phyloP scores from a whole-genome alignment of 805 yeast genomes.

The Yarrowia bubula region DNA sequence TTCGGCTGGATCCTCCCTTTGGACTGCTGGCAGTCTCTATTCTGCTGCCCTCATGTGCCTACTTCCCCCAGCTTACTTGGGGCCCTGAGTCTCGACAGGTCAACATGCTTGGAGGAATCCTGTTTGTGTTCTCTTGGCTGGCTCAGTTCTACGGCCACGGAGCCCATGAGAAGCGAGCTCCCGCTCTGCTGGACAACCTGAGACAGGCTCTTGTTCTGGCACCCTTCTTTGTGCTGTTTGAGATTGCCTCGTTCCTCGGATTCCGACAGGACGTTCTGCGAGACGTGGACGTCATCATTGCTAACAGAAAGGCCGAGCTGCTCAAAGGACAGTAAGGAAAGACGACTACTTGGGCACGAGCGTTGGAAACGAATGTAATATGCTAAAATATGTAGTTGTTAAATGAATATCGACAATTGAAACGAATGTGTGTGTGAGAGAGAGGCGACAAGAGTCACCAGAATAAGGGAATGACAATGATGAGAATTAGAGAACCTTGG shows the following conservation, averaged over 20 bases:
- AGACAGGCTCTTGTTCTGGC: slow-evolving; percentile 86
- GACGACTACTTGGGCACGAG: neutral
- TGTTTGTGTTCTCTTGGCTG: slow-evolving; percentile 66
- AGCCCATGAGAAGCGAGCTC: slow-evolving; percentile 73
- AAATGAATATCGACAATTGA: neutral
- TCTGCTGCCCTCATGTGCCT: slow-evolving; percentile 38
- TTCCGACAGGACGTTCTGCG: slow-evolving; percentile 51
- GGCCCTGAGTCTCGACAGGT: slow-evolving; percentile 35
- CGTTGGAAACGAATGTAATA: slow-evolving; percentile 5
- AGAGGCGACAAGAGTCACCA: neutral
- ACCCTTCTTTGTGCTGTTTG: slow-evolving; percentile 84
- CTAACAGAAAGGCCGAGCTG: slow-evolving; percentile 36
- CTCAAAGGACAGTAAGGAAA: slow-evolving; percentile 10
- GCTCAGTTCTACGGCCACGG: slow-evolving; percentile 89
- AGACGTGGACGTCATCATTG: slow-evolving; percentile 47
- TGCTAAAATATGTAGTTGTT: neutral
- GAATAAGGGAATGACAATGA: neutral
- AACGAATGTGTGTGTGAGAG: neutral
- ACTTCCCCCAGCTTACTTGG: slow-evolving; percentile 38
- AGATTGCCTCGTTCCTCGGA: slow-evolving; percentile 69
- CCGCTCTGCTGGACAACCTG: slow-evolving; percentile 81
- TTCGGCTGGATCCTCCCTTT: slow-evolving; percentile 51
- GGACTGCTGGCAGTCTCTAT: slow-evolving; percentile 49
- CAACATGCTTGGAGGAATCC: slow-evolving; percentile 38
- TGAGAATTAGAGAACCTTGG: neutral